Conservation (phyloP, 2,329 filamentous ascomycete genomes). For the Xylaria sp. region DNA sequence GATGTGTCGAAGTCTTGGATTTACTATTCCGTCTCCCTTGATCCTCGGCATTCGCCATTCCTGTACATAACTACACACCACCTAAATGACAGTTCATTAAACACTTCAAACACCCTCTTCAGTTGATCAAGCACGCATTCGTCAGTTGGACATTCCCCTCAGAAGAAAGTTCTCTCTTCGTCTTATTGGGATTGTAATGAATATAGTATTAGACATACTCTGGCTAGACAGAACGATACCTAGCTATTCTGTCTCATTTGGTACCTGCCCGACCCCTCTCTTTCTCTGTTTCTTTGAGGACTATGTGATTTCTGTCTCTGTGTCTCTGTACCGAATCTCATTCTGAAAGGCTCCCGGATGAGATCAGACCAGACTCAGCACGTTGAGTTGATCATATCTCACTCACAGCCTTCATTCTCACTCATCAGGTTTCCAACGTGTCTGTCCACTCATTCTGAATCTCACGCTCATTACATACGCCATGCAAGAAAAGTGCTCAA, state of each 20-base stretch:
- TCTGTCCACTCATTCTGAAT: background rate
- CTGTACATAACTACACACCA: slow-evolving; percentile 25
- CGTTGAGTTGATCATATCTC: background rate
- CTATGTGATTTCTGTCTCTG: background rate
- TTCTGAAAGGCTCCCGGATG: background rate
- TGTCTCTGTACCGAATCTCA: background rate
- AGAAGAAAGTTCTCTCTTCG: background rate
- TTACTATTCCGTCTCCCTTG: slow-evolving; percentile 16
- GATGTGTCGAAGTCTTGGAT: slow-evolving; percentile 8
- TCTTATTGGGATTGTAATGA: background rate
- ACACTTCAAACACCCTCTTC: background rate
- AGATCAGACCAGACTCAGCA: background rate
- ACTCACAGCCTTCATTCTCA: background rate
- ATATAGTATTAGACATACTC: background rate
- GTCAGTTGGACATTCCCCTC: background rate
- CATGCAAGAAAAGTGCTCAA: background rate
- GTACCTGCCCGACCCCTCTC: background rate
- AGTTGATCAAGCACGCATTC: background rate
- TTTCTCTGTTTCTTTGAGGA: background rate
- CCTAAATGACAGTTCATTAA: slow-evolving; percentile 11
- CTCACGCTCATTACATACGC: background rate
- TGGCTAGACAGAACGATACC: background rate
- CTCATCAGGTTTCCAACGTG: background rate
- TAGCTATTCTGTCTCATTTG: background rate
- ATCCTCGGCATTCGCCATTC: slow-evolving; percentile 12